A percentile compares a stretch with the other conserved stretches of the same genome.
Conservation (phyloP, 2,329 filamentous ascomycete species). For the Botrytis medusae region DNA sequence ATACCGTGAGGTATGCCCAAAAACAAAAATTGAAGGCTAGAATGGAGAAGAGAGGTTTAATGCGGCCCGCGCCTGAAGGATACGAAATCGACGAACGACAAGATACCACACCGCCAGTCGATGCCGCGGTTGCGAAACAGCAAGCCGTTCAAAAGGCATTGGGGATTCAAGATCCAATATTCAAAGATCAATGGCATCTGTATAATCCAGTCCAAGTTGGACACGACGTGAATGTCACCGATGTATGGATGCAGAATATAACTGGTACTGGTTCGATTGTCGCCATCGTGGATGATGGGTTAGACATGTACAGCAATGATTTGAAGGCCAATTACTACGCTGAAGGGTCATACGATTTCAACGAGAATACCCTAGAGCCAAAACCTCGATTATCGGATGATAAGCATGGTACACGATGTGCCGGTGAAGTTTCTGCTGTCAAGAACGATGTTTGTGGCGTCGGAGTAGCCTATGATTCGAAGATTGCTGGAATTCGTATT, state of each 20-base stretch:
- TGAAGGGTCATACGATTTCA: conserved; percentile 92
- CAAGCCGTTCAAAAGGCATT: conserved; percentile 62
- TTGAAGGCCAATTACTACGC: conserved; percentile 93
- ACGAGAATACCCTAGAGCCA: conserved; percentile 77
- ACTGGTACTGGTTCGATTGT: conserved; percentile 88
- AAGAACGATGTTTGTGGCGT: conserved; percentile 91
- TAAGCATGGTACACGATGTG: conserved; percentile 87
- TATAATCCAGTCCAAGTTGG: conserved; percentile 78
- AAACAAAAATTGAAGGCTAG: conserved; percentile 69
- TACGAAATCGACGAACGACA: conserved; percentile 29
- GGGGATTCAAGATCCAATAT: conserved; percentile 86
- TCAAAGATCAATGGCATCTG: conserved; percentile 93
- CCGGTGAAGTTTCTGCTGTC: conserved; percentile 90
- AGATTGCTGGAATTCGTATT: conserved; percentile 88
- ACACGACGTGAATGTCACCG: conserved; percentile 95
- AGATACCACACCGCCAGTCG: conserved; percentile 25
- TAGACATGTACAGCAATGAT: conserved; percentile 95
- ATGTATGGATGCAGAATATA: conserved; percentile 84
- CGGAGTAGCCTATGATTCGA: conserved; percentile 92
- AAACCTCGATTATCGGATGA: conserved; percentile 83
- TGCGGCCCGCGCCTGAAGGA: conserved; percentile 34
- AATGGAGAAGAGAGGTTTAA: conserved; percentile 53
- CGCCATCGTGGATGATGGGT: conserved; percentile 91
- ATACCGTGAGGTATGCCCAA: conserved; percentile 73
- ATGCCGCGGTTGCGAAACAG: conserved; percentile 55